Evolutionary conservation across 345 rosid genomes (phyloP), one percentile per base, ranked within the genome.

Genomic region (Salix exigua): DNA sequence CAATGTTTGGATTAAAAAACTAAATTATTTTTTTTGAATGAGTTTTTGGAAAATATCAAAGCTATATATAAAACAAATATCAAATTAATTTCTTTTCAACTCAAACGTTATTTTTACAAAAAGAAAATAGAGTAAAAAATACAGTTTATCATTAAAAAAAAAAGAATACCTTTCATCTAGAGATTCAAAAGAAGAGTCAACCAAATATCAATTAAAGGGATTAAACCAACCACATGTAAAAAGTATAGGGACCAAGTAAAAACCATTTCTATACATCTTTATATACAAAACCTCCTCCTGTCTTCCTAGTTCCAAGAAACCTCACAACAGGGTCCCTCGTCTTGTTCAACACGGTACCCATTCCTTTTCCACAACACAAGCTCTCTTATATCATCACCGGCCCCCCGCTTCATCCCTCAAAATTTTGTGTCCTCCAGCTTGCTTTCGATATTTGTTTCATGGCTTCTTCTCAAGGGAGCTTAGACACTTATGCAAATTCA

Each of bases 401-500:
- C 16, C 28, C 19, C 13, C 73, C 30, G 12, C 61, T 31, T n/a
- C n/a, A 11, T 40, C 14, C 2, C 11, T n/a, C 6, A 10, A 4
- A 58, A n/a, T n/a, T n/a, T n/a, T 10, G 4, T n/a, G 61, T 13
- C n/a, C 25, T 55, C 62, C 11, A 14, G 4, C 28, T n/a, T n/a
- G 6, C 23, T 9, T 58, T 9, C 9, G 6, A 3, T n/a, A 7
- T 58, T n/a, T 53, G 4, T 14, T n/a, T n/a, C 62, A 84, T 87
- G 90, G 89, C 83, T 5, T 82, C 88, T 13, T 83, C 89, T 62
- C 79, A 85, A 0, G 84, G 84, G 25, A 87, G 82, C 75, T 71
- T 88, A 21, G 88, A 87, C 53, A 79, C 84, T 2, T 80, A 81
- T 11, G 79, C 78, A 5, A 77, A 73, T 62, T 86, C 86, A 21